Percentiles rank a stretch among this genome's conserved stretches.
Conservation (phyloP, 1,139 yeast species). For the Debaryomyces udenii region DNA sequence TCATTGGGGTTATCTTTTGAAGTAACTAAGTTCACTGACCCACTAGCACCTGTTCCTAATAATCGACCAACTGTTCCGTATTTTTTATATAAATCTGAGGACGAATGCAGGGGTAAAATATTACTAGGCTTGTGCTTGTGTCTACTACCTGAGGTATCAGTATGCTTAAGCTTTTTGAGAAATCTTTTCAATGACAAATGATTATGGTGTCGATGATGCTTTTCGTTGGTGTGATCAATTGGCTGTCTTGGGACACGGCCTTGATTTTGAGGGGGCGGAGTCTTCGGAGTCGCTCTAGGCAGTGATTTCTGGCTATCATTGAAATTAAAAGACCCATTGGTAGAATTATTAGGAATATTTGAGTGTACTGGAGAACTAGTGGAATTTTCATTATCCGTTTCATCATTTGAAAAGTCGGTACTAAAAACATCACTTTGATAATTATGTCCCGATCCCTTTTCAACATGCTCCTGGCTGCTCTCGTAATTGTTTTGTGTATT, state of each 20-base stretch:
- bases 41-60: conserved; percentile 78
- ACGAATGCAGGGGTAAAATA: conserved; percentile 13
- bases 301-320: not conserved
- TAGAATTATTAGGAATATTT: not conserved
- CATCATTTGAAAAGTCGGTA: conserved; percentile 2
- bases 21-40: conserved; percentile 65
- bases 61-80: conserved; percentile 62
- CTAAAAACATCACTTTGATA: conserved; percentile 5
- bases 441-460: conserved; percentile 3
- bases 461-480: conserved; percentile 9
- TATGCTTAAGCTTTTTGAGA: conserved; percentile 40
- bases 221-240: not conserved
- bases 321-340: conserved; percentile 4
- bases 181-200: conserved; percentile 44
- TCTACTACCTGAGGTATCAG: conserved; percentile 13
- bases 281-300: not conserved
- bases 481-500: not conserved
- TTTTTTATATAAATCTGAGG: conserved; percentile 38
- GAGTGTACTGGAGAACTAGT: not conserved
- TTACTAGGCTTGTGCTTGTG: conserved; percentile 1
- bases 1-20: conserved; percentile 47
- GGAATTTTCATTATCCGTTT: conserved; percentile 4
- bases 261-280: not conserved
- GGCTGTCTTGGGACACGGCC: not conserved
- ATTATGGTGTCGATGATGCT: conserved; percentile 14